Evolutionary conservation across 164 flowering plant genomes (phyloP).

Genomic region (Akebia trifoliata): DNA sequence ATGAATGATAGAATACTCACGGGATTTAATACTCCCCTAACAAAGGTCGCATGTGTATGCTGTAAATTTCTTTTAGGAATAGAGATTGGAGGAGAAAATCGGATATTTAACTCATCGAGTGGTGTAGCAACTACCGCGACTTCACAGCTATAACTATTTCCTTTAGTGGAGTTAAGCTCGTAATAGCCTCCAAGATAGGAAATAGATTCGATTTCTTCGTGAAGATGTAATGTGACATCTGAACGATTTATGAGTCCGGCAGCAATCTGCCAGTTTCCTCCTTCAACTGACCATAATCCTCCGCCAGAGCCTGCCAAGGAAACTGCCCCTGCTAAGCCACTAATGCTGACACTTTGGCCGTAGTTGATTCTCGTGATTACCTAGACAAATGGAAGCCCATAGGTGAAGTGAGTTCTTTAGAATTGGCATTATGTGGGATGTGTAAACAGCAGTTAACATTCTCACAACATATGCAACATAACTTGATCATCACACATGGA

Average conservation of each 20-base stretch:
- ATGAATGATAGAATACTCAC: conserved; percentile 34
- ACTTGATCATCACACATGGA: too few species aligned
- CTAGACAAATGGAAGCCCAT: conserved; percentile 32
- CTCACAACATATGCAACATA: neutral
- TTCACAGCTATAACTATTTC: conserved; percentile 68
- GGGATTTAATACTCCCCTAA: conserved; percentile 78
- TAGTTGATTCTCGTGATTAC: conserved; percentile 94
- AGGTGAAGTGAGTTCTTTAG: neutral
- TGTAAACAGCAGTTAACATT: neutral
- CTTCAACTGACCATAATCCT: conserved; percentile 82
- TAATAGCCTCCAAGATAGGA: conserved; percentile 49
- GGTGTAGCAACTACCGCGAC: conserved; percentile 82
- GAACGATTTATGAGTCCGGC: conserved; percentile 70
- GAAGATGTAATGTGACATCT: conserved; percentile 63
- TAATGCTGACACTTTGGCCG: conserved; percentile 83
- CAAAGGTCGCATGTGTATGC: conserved; percentile 85
- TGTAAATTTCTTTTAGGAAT: conserved; percentile 72
- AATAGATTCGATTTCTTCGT: conserved; percentile 69
- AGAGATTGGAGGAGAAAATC: conserved; percentile 55
- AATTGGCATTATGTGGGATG: conserved; percentile 1
- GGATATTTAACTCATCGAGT: conserved; percentile 69
- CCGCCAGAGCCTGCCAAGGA: conserved; percentile 90
- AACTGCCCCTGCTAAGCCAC: conserved; percentile 97
- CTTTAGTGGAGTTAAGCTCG: conserved; percentile 70
- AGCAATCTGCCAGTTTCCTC: conserved; percentile 96